Base-by-base conservation (phyloP, 177 flowering plant species). In the Vitis hybrid region DNA sequence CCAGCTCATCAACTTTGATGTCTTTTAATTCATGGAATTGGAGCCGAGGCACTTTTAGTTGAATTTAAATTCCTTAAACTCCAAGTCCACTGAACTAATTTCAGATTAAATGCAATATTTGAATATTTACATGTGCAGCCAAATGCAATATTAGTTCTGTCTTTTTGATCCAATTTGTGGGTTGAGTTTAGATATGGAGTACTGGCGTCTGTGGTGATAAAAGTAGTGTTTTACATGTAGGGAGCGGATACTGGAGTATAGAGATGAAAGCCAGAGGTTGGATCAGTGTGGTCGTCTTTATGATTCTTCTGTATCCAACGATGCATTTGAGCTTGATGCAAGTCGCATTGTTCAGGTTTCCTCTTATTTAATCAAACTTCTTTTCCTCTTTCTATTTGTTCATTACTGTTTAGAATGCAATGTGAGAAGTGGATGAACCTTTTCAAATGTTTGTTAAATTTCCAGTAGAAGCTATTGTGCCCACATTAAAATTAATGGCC, bases 241-340 rank as follows among this genome's bases (percentile, higher is more conserved):
- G 89, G 97, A 85, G 80, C 84, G 86, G 74, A 82, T 94, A 63
- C 72, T 96, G 87, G 97, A 89, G 82, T 86, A 84, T 70, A 87
- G 94, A 73, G 97, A 85, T 73, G 97, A 96, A 72, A 94, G 98
- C 76, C 97, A 91, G 81, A 82, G 94, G 75, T 76, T 96, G 56
- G 99, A 96, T 71, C 98, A 94, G 70, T 92, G 99, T 73, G 83
- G 89, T 78, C 88, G 99, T 44, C 93, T 96, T 57, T 92, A 88
- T 77, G 99, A 96, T 82, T 89, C 97, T 19, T 96, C 97, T 0
- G 89, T 87, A 13, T 83, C 87, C 10, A 94, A 81, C 74, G 92
- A 86, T 70, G 89, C 87, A 11, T 90, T 96, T 62, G 98, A 94
- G 88, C 82, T 81, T 70, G 99, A 96, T 79, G 92, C 98, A 2